A percentile compares a stretch with the other conserved stretches of the same genome.
phyloP scores from a whole-genome alignment of 73 alveolate genomes.

The Paramecium primaurelia region DNA sequence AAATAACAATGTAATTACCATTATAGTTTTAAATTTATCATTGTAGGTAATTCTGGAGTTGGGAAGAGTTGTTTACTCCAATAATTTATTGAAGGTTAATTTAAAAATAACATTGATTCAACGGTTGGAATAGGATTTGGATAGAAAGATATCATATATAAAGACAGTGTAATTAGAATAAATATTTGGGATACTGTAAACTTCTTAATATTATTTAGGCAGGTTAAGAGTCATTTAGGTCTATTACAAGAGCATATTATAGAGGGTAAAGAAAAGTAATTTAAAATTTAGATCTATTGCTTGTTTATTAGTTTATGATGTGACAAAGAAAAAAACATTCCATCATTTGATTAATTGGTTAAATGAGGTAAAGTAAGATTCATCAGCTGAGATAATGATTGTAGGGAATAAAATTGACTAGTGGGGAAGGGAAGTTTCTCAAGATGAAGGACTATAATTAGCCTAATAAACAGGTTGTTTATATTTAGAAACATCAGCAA shows the following conservation, averaged over 20 bases:
- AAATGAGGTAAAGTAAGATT: constrained; percentile 31
- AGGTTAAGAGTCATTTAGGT: constrained; percentile 61
- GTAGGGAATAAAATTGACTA: constrained; percentile 83
- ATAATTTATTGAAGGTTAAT: constrained; percentile 73
- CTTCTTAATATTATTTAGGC: constrained; percentile 49
- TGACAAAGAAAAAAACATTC: constrained; percentile 68
- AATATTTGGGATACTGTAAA: constrained; percentile 86
- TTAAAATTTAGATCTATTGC: constrained; percentile 71
- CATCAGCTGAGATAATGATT: constrained; percentile 58
- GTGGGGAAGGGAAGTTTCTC: constrained; percentile 63
- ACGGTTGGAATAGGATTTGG: constrained; percentile 87
- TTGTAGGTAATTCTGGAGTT: constrained; percentile 64
- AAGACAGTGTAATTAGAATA: constrained; percentile 68
- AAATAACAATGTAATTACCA: constrained; percentile 28
- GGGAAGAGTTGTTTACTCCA: constrained; percentile 80
- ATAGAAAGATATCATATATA: constrained; percentile 66
- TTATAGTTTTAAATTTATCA: constrained; percentile 54
- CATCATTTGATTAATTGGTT: constrained; percentile 76
- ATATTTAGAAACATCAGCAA: constrained; percentile 69
- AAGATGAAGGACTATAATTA: constrained; percentile 63
- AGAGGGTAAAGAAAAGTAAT: constrained; percentile 62
- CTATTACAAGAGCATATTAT: constrained; percentile 57
- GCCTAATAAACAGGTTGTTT: constrained; percentile 59
- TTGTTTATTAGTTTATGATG: constrained; percentile 76
- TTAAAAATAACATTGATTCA: constrained; percentile 71